Evolutionary conservation across 371 early-diverging fungal species (phyloP), one percentile per base, ranked within the genome.

Genomic region (Syncephalastrum contaminatum): DNA sequence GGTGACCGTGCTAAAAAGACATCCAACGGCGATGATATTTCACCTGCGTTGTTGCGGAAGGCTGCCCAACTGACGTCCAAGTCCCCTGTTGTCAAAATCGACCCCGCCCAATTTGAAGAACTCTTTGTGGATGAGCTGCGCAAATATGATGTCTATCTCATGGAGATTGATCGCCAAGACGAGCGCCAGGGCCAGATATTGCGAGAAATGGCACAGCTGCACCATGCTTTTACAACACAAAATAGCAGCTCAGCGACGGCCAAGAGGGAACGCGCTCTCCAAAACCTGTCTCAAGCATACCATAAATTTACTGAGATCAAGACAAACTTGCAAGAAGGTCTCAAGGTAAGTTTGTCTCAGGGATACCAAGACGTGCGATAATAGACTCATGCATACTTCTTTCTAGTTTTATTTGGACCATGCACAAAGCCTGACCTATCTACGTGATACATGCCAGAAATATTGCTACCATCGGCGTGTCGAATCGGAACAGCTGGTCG

Each of bases 91-190:
- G 72, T 83, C 45, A 86, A 88, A 59, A 85, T 89, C 49, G 91
- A 89, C 59, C 79, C 87, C n/a, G 86, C 87, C n/a, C 88, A 89
- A 51, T 90, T 90, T 55, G 89, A 90, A 55, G 86, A 86, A 10
- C 56, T 88, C 43, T 91, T 93, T 73, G 76, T 73, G 18, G 81
- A 86, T 48, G 77, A 85, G 18, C 55, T 93, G 27, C 72, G 82
- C 49, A 85, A 83, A 58, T 94, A 93, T 46, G 84, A 86, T 53
- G 67, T 69, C 2, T 84, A 82, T 63, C 54, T 83, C n/a, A 76
- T 86, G 58, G 66, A 74, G 12, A 79, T 83, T 20, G 84, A 88
- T 54, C 56, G 77, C 0, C 77, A 81, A 39, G 82, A 83, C 13
- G 73, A 71, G 21, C 58, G 57, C 16, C 94, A 94, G 57, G 73